Base-by-base conservation (phyloP, 108 stramenopile species). In the Pseudonitzschia multistriata region DNA sequence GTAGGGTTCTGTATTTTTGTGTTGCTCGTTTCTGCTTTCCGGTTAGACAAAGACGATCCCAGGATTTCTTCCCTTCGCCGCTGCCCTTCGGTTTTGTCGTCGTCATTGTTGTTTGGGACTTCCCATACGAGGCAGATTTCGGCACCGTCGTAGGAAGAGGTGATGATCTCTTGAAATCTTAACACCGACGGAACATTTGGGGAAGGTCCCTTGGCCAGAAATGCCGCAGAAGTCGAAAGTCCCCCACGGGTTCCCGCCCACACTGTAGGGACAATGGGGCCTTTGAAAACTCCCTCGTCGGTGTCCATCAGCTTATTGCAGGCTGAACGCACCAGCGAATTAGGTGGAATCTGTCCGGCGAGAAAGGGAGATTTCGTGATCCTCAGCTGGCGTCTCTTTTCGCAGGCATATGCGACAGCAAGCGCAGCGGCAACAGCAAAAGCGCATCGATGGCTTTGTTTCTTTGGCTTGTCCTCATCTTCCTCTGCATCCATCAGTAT, bases 1-100 rank as follows among this genome's bases (percentile, higher is more conserved):
- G 82, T 60, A 10, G 85, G 81, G 50, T 76, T 72, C 65, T 68
- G 52, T 17, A 82, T 82, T 53, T 8, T 53, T 7, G 50, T 25
- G 21, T 2, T 52, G 50, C 1, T 19, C 4, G 49, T 17, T 49
- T 2, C 25, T 25, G 25, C 22, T 25, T 11, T 8, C 8, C 25
- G 8, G 50, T 24, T n/a, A 10, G 37, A 37, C 37, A 8, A 37
- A 7, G 42, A 13, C 3, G 42, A 45, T 45, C 54, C 29, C 29
- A 1, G 29, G 0, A 55, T 55, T 13, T 4, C 54, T 13, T n/a
- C 19, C 29, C 27, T 55, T 25, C 54, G 27, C 27, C 29, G 6
- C 13, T 25, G 0, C 14, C 29, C 29, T n/a, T 55, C 28, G 29
- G 45, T 47, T 47, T 47, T 0, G 19, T 1, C 19, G 14, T n/a